Evolutionary conservation across 23 red algal genomes (phyloP).

Genomic region (Chondrus crispus): DNA sequence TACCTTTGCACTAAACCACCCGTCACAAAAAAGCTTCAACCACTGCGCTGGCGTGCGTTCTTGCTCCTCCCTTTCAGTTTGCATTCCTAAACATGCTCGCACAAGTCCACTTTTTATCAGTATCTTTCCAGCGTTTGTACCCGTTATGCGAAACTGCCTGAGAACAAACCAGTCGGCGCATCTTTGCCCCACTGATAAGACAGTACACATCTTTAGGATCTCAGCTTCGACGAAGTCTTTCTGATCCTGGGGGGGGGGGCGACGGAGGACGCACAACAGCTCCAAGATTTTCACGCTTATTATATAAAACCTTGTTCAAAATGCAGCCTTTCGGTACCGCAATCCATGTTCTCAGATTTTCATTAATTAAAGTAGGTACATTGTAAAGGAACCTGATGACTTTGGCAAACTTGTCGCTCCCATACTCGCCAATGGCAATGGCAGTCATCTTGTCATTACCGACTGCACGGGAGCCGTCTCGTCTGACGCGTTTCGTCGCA

Average conservation of each 20-base stretch:
- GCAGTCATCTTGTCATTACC: neutral
- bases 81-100: neutral
- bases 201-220: neutral
- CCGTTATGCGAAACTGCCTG: constrained; percentile 29
- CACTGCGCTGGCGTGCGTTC: neutral
- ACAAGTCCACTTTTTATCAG: neutral
- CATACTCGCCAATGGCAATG: neutral
- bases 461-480: no score
- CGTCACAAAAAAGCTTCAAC: neutral
- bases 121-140: neutral
- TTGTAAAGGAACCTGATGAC: neutral
- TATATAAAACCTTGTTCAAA: no score
- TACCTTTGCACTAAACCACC: neutral
- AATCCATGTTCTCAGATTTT: neutral
- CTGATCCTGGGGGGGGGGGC: neutral
- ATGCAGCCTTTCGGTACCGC: neutral
- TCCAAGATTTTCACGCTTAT: no score
- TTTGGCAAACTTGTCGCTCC: neutral
- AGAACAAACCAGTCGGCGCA: constrained; percentile 50
- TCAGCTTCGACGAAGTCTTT: neutral
- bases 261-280: no score
- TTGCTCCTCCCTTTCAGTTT: neutral
- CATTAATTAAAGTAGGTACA: neutral
- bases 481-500: neutral
- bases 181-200: neutral